Conservation (phyloP, 495 filamentous ascomycete genomes). For the Niebla homalea region DNA sequence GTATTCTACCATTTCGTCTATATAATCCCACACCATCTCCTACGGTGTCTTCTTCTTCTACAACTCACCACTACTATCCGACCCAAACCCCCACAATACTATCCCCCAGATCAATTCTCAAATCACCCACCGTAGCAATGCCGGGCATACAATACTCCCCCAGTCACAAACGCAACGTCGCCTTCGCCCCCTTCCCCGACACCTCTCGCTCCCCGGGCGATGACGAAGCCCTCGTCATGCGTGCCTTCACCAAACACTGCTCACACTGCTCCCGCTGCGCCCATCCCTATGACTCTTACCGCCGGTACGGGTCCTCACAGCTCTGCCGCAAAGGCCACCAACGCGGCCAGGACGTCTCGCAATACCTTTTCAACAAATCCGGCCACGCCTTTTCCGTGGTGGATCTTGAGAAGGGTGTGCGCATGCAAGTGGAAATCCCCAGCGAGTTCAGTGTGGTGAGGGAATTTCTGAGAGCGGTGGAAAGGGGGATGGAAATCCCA, state of each 20-base stretch:
- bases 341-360: conserved; percentile 33
- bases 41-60: conserved; percentile 13
- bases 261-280: conserved; percentile 31
- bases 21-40: conserved; percentile 5
- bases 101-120: background rate
- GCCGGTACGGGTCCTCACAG: conserved; percentile 17
- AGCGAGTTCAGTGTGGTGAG: conserved; percentile 26
- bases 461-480: conserved; percentile 34
- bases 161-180: conserved; percentile 7
- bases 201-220: conserved; percentile 28
- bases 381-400: conserved; percentile 35
- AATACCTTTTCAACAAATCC: conserved; percentile 36
- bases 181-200: conserved; percentile 13
- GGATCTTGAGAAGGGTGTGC: conserved; percentile 30
- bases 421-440: conserved; percentile 37
- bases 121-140: conserved; percentile 6
- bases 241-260: conserved; percentile 27
- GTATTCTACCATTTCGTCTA: background rate
- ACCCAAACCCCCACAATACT: background rate
- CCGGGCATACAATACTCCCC: background rate
- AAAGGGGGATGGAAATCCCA: conserved; percentile 26
- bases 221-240: conserved; percentile 32
- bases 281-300: conserved; percentile 24
- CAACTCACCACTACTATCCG: conserved; percentile 9
- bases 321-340: conserved; percentile 38